Base-by-base conservation (phyloP, 2,329 filamentous ascomycete species). In the Westerdykella ornata region DNA sequence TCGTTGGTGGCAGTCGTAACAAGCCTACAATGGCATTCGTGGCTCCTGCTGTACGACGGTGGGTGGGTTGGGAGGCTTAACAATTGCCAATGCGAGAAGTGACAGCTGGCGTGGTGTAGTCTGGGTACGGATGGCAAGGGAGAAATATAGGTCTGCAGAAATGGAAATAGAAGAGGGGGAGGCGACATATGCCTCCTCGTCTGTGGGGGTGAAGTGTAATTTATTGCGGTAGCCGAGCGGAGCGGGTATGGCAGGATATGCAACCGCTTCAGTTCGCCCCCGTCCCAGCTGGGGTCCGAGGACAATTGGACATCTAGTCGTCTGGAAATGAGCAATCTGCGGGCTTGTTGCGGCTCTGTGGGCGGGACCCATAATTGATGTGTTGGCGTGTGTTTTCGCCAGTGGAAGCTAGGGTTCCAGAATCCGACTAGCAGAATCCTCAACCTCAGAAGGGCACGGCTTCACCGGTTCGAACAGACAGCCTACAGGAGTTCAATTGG, bases 321-420 rank as follows among this genome's bases (percentile, higher is more conserved):
- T 63, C 40, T 56, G 42, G 52, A 59, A 58, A 63, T 59, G 61
- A 59, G 63, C 50, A 58, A 58, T 56, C 54, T 66, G 63, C 63
- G 59, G 60, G 63, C 56, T 54, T 53, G 54, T 62, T 66, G 66
- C 65, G 65, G 66, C 65, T 68, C 66, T 68, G 62, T 60, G 57
- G 47, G 52, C 30, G 54, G 65, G 69, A 64, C 68, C 68, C 68
- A 69, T 70, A 68, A 62, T 26, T 85, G 86, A 88, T 94, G 88
- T 84, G 87, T 76, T 94, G 88, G 87, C 87, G 82, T 82, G 73
- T 75, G 75, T 83, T 76, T 75, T 80, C 78, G 78, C 85, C 85
- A 90, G 82, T 89, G 81, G 76, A 81, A 43, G 47, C 49, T 53
- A 50, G 57, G 58, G 62, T 63, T 63, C 62, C 59, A 66, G 55